Evolutionary conservation across 306 rosid species (phyloP).

Genomic region (Heteromeles arbutifolia): DNA sequence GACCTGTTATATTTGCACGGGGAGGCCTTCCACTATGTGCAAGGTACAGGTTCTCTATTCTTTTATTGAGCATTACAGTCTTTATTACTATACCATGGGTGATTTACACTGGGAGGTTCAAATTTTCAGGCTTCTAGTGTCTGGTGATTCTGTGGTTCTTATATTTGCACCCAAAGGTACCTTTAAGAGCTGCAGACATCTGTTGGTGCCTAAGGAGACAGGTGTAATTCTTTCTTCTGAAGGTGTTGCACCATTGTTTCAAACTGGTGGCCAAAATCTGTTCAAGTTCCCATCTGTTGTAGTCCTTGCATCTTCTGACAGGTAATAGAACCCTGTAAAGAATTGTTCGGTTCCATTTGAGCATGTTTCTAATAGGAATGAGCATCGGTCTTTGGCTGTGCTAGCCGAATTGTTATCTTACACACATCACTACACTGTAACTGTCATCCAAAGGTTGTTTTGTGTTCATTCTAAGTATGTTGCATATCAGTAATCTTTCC

Average conservation of each 20-base stretch:
- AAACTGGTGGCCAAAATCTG: conserved; percentile 17
- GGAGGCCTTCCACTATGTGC: conserved; percentile 43
- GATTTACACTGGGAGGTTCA: conserved; percentile 3
- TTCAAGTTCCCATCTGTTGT: conserved; percentile 31
- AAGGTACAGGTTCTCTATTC: conserved; percentile 16
- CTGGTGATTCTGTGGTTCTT: conserved; percentile 29
- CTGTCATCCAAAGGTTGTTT: background rate
- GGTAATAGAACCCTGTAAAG: conserved; percentile 21
- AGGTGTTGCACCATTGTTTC: conserved; percentile 28
- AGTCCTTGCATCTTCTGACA: conserved; percentile 36
- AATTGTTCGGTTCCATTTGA: background rate
- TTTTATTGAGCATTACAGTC: background rate
- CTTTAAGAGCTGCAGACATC: conserved; percentile 24
- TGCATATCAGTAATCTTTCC: background rate
- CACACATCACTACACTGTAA: background rate
- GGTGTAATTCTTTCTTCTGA: conserved; percentile 39
- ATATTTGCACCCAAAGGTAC: conserved; percentile 34
- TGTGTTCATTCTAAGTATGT: background rate
- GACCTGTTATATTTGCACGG: conserved; percentile 35
- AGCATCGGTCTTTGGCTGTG: background rate
- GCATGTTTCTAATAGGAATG: background rate
- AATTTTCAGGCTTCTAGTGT: conserved; percentile 40
- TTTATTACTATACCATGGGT: background rate
- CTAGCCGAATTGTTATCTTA: background rate
- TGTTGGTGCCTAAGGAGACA: conserved; percentile 33